phyloP scores from a whole-genome alignment of 352 stramenopile genomes.

The Nothophytophthora sp. region DNA sequence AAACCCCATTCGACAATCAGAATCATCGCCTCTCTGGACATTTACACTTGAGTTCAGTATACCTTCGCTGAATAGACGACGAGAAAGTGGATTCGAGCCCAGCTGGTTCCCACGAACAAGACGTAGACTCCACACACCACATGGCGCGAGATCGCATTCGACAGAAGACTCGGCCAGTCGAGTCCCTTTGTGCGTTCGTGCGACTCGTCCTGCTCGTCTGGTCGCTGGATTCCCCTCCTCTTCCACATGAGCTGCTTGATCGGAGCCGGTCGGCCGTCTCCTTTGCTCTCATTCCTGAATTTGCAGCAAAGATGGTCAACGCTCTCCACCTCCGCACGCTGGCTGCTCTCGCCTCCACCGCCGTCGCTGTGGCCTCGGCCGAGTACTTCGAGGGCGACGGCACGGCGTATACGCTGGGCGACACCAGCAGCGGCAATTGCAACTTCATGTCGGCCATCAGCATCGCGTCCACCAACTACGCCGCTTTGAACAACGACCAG shows the following conservation, averaged over 20 bases:
- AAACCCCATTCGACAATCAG: slow-evolving; percentile 1
- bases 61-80: not conserved
- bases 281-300: slow-evolving; percentile 10
- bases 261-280: not conserved
- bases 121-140: too few species aligned
- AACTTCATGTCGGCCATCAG: slow-evolving; percentile 47
- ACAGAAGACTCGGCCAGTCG: slow-evolving; percentile 9
- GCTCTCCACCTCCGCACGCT: slow-evolving; percentile 11
- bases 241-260: not conserved
- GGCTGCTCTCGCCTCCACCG: slow-evolving; percentile 3
- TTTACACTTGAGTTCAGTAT: not conserved
- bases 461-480: slow-evolving; percentile 54
- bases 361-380: slow-evolving; percentile 3
- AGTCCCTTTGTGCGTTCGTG: not conserved
- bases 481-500: slow-evolving; percentile 60
- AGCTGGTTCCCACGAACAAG: slow-evolving; percentile 25
- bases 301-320: slow-evolving; percentile 4
- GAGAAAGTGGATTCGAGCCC: not conserved
- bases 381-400: slow-evolving; percentile 39
- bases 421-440: slow-evolving; percentile 35
- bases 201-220: too few species aligned
- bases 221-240: too few species aligned
- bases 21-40: not conserved
- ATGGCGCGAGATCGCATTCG: too few species aligned
- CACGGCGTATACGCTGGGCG: slow-evolving; percentile 34